Evolutionary conservation across 1,139 yeast genomes (phyloP).

Genomic region (Blastobotrys ciferrii): DNA sequence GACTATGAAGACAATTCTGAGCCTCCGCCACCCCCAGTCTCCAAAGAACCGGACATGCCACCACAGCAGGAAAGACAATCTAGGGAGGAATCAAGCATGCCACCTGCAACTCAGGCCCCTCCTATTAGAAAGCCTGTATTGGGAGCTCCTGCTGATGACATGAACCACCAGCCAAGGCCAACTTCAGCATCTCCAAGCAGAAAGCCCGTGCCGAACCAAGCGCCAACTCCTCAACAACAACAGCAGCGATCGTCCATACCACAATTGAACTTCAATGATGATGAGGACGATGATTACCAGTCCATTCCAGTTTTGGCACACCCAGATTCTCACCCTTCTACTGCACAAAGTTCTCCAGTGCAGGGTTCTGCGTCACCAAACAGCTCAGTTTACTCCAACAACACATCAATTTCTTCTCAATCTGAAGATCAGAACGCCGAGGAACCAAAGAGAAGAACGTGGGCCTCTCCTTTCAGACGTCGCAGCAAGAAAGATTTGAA

Average conservation of each 20-base stretch:
- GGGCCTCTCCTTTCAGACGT: conserved; percentile 43
- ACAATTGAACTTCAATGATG: conserved; percentile 13
- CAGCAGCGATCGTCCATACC: conserved; percentile 10
- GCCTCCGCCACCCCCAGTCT: not conserved
- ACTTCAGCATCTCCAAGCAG: conserved; percentile 3
- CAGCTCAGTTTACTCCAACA: conserved; percentile 33
- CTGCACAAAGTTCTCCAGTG: conserved; percentile 33
- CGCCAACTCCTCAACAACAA: not conserved
- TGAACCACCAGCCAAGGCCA: conserved; percentile 4
- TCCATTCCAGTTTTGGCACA: conserved; percentile 23
- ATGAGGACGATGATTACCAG: conserved; percentile 16
- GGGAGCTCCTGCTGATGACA: not conserved
- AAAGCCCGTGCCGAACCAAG: conserved; percentile 6
- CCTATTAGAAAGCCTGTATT: conserved; percentile 1
- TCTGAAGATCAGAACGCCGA: conserved; percentile 25
- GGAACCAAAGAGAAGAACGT: conserved; percentile 33
- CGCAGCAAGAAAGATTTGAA: conserved; percentile 32
- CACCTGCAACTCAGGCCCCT: conserved; percentile 6
- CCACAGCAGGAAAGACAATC: not conserved
- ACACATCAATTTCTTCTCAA: conserved; percentile 32
- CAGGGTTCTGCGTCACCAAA: conserved; percentile 32
- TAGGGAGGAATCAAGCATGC: conserved; percentile 3
- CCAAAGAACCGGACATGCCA: not conserved
- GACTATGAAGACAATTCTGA: conserved; percentile 15
- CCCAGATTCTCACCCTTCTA: conserved; percentile 18